A percentile compares a stretch with the other conserved stretches of the same genome.
These are phyloP conservation scores for Fusarium aywerte DNA, from an alignment of 2,329 filamentous ascomycete genomes.

Conservation along the genomic window DNA sequence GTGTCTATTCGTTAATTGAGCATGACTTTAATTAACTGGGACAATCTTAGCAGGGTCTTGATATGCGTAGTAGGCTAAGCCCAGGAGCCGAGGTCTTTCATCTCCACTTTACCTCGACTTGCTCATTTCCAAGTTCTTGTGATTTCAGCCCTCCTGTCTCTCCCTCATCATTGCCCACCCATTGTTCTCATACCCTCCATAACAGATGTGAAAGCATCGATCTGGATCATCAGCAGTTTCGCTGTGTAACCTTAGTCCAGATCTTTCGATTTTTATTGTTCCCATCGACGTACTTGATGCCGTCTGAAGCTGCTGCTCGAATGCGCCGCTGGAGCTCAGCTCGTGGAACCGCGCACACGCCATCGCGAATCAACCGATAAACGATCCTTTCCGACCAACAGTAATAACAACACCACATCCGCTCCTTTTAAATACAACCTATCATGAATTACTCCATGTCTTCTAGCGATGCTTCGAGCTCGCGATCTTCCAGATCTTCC, in stretches of 20 bases:
- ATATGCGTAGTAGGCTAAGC: constrained; percentile 10
- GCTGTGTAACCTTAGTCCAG: constrained; percentile 9
- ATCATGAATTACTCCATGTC: constrained; percentile 38
- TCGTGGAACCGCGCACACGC: constrained; percentile 36
- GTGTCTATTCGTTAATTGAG: constrained; percentile 15
- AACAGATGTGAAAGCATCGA: constrained; percentile 27
- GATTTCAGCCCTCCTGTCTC: constrained; percentile 31
- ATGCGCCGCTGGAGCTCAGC: constrained; percentile 45
- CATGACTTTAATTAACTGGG: constrained; percentile 37
- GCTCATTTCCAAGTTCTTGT: constrained; percentile 42
- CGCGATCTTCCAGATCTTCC: constrained; percentile 37
- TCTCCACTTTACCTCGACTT: constrained; percentile 32
- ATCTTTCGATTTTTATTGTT: background rate
- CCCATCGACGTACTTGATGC: constrained; percentile 37
- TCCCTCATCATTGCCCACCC: constrained; percentile 2
- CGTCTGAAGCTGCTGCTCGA: constrained; percentile 32
- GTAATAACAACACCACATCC: background rate
- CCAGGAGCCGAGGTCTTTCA: constrained; percentile 33
- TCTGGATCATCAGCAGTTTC: constrained; percentile 21
- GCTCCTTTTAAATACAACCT: constrained; percentile 8
- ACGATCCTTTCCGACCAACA: constrained; percentile 17
- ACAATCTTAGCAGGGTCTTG: constrained; percentile 24
- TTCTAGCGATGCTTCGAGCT: constrained; percentile 39
- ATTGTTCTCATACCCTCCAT: background rate
- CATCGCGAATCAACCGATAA: constrained; percentile 11